Percentiles rank a stretch among this genome's conserved stretches.
Evolutionary conservation across 495 filamentous ascomycete species (phyloP).

Genomic region (Chlorociboria aeruginascens): DNA sequence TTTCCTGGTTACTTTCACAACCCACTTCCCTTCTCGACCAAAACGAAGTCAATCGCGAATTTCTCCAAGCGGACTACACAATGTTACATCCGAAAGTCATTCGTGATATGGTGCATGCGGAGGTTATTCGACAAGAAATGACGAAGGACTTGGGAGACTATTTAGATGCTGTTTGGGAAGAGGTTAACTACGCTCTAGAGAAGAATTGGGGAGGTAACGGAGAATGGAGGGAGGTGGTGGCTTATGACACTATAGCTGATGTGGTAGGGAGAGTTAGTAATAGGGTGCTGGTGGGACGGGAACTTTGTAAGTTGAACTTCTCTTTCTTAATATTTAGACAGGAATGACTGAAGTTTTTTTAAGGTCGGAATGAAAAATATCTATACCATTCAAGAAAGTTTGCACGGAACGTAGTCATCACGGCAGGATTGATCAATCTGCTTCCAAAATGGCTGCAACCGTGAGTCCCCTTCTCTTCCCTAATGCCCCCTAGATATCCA

Average conservation of each 20-base stretch:
- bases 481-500: background rate
- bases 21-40: slow-evolving; percentile 29
- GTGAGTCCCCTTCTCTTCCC: slow-evolving; percentile 20
- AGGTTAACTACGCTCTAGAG: slow-evolving; percentile 26
- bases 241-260: slow-evolving; percentile 28
- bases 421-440: slow-evolving; percentile 21
- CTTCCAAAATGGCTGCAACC: slow-evolving; percentile 28
- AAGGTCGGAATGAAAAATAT: slow-evolving; percentile 27
- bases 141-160: slow-evolving; percentile 29
- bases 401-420: slow-evolving; percentile 26
- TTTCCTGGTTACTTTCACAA: slow-evolving; percentile 32
- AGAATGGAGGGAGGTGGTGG: slow-evolving; percentile 24
- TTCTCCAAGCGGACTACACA: slow-evolving; percentile 29
- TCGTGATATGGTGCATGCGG: slow-evolving; percentile 24
- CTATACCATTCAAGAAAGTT: slow-evolving; percentile 30
- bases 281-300: slow-evolving; percentile 31
- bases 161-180: slow-evolving; percentile 28
- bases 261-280: slow-evolving; percentile 31
- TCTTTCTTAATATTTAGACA: background rate
- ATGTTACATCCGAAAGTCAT: slow-evolving; percentile 24
- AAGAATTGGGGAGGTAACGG: slow-evolving; percentile 24
- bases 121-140: slow-evolving; percentile 26
- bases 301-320: slow-evolving; percentile 23
- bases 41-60: slow-evolving; percentile 24
- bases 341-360: background rate